Evolutionary conservation across 306 rosid genomes (phyloP), one percentile per base, ranked within the genome.

Genomic region (Dryas drummondii): DNA sequence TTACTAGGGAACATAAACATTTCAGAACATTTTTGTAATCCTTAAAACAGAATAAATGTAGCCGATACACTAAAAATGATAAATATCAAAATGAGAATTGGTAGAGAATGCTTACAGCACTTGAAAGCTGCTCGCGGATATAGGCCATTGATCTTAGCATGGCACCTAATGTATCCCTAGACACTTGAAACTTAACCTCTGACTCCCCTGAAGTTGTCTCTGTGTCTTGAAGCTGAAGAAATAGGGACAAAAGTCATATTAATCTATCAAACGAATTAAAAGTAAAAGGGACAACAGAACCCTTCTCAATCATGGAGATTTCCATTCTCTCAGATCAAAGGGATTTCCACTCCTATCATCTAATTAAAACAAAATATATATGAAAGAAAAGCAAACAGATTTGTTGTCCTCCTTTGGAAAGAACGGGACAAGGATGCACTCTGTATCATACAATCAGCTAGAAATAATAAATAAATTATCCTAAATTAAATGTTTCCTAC

Each of bases 61-160:
- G 40, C 45, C 16, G 11, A 41, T 4, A 56, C 15, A 59, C 74
- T 59, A 47, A 17, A 45, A 58, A 45, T 17, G 60, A 45, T 32
- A 2, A 60, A 58, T 11, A 52, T 57, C 70, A 32, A 37, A 70
- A 16, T n/a, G 63, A 9, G 44, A 68, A 15, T 7, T 67, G 41
- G 72, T 68, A 17, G 56, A 77, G 65, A 74, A 82, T 61, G 71
- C 96, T 91, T 88, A 94, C 94, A 70, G 83, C 68, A 76, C 71
- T 73, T 70, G 96, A 88, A 78, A 94, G 96, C 87, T 94, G 98
- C 89, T 94, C 96, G 0, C 97, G 97, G 66, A 90, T 94, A 79
- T 94, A 94, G 63, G 97, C 88, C 97, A 94, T 94, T 78, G 97
- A 94, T 82, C 97, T 90, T 44, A 91, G 86, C 90, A 94, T 91